These are phyloP conservation scores for Colletotrichum navitas DNA, from an alignment of 2,329 filamentous ascomycete genomes.

Conservation along the genomic window DNA sequence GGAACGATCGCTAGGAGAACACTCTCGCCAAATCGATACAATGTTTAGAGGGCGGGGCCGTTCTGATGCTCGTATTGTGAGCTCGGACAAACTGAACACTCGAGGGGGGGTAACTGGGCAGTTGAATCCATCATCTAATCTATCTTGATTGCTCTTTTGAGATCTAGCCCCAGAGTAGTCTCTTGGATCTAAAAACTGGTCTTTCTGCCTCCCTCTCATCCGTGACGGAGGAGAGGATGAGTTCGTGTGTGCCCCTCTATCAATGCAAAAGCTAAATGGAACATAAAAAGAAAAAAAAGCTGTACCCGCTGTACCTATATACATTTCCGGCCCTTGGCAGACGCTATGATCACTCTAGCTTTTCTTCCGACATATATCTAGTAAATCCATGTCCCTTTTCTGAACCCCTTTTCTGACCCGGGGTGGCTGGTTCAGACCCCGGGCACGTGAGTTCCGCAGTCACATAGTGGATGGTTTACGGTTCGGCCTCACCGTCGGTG, in stretches of 20 bases:
- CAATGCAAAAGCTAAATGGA: background rate
- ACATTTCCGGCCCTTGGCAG: slow-evolving; percentile 6
- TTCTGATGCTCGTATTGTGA: background rate
- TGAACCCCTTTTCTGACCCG: background rate
- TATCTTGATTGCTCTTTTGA: background rate
- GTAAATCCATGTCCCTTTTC: slow-evolving; percentile 4
- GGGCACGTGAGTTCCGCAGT: background rate
- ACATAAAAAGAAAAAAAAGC: background rate
- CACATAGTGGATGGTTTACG: slow-evolving; percentile 12
- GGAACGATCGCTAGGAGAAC: background rate
- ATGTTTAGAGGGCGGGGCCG: too few species aligned
- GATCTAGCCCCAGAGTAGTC: background rate
- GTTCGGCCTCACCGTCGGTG: slow-evolving; percentile 44
- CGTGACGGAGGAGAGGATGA: background rate
- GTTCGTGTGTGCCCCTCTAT: slow-evolving; percentile 13
- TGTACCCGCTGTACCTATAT: slow-evolving; percentile 19
- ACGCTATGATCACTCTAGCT: slow-evolving; percentile 31
- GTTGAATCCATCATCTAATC: background rate
- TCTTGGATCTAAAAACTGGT: slow-evolving; percentile 14
- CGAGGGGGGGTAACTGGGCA: background rate
- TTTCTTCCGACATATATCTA: slow-evolving; percentile 17
- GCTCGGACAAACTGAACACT: background rate
- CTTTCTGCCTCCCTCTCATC: slow-evolving; percentile 6
- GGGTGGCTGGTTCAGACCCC: background rate
- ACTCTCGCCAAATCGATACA: background rate